Evolutionary conservation across 2,329 filamentous ascomycete genomes (phyloP).

Genomic region (Sclerotinia nivalis): DNA sequence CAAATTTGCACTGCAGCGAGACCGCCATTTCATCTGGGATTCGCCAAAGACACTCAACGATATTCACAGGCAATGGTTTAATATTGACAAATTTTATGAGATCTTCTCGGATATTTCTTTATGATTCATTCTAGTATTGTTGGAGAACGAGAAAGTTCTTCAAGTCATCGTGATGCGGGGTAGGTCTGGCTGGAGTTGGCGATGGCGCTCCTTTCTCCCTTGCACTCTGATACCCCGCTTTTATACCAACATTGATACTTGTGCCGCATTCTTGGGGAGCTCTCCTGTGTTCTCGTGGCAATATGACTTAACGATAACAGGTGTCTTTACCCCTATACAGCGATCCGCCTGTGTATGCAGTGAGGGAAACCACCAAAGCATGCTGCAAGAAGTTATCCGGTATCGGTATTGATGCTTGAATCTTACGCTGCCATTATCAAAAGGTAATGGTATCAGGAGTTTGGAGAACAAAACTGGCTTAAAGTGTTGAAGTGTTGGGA

Average conservation of each 20-base stretch:
- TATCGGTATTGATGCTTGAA: rapidly evolving
- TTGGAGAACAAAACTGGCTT: not conserved
- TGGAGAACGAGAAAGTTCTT: not conserved
- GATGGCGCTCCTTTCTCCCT: not conserved
- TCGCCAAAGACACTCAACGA: rapidly evolving
- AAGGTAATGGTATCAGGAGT: rapidly evolving
- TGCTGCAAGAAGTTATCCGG: too few species aligned
- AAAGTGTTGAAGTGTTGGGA: not conserved
- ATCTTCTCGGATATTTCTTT: rapidly evolving
- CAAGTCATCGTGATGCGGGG: too few species aligned
- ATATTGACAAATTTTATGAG: not conserved
- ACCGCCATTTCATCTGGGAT: not conserved
- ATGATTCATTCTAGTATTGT: not conserved
- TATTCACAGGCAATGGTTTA: not conserved
- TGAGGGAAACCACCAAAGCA: not conserved
- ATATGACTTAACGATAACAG: not conserved
- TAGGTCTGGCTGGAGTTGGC: not conserved
- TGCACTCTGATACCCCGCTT: not conserved
- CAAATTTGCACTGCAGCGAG: not conserved
- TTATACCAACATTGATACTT: not conserved
- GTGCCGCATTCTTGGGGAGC: not conserved
- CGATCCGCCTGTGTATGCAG: not conserved
- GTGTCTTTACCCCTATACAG: too few species aligned
- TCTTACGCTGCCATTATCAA: rapidly evolving
- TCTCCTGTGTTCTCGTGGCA: not conserved